These are phyloP conservation scores for Aspergillus sergii DNA, from an alignment of 2,329 filamentous ascomycete genomes.

Conservation along the genomic window DNA sequence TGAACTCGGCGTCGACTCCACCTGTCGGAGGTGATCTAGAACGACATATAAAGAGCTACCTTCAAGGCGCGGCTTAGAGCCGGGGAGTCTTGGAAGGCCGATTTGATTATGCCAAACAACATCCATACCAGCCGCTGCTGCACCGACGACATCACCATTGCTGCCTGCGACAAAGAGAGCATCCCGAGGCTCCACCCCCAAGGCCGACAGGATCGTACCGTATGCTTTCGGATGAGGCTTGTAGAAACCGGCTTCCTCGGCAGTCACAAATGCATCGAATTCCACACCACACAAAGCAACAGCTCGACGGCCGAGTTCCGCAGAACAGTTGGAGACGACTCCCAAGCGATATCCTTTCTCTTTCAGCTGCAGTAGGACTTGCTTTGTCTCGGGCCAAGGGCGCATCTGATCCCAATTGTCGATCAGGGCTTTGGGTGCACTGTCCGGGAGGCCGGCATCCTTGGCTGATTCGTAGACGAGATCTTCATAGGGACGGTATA, in stretches of 20 bases:
- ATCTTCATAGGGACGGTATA: constrained; percentile 6
- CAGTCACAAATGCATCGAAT: constrained; percentile 8
- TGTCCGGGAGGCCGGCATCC: neutral
- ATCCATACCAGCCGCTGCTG: constrained; percentile 7
- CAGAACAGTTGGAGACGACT: constrained; percentile 7
- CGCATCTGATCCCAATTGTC: constrained; percentile 4
- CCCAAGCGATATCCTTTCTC: constrained; percentile 1
- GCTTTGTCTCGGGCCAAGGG: neutral
- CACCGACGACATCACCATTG: constrained; percentile 8
- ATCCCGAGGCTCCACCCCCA: neutral
- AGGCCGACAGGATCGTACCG: neutral
- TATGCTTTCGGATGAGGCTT: constrained; percentile 4
- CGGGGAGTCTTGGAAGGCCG: neutral
- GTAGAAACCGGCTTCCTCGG: constrained; percentile 9
- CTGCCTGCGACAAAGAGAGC: constrained; percentile 7
- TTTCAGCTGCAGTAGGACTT: neutral
- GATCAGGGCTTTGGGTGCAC: neutral
- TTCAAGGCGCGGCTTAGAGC: neutral
- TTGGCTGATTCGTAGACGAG: constrained; percentile 4
- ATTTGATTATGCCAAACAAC: constrained; percentile 11
- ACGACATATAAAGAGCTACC: neutral
- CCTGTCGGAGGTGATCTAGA: neutral
- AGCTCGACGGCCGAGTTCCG: neutral
- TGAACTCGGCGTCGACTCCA: neutral
- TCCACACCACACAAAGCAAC: neutral